These are phyloP conservation scores for Blumeria hordei DNA, from an alignment of 2,329 filamentous ascomycete genomes.

Conservation along the genomic window DNA sequence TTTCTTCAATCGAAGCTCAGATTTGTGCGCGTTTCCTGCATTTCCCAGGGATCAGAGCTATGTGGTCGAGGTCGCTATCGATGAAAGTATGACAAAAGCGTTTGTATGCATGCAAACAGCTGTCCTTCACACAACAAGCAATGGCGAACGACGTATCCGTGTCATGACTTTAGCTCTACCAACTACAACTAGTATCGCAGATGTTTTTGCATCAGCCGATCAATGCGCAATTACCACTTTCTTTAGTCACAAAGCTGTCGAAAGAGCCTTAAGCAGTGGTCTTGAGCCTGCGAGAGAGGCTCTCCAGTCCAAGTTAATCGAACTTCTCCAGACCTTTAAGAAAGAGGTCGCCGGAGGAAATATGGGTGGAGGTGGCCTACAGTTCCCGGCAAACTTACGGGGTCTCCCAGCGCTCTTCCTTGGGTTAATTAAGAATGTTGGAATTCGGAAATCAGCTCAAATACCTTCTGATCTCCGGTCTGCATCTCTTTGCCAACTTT, in stretches of 20 bases:
- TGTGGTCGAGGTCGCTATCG: conserved; percentile 93
- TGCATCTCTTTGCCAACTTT: conserved; percentile 79
- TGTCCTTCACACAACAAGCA: conserved; percentile 91
- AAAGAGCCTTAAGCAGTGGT: conserved; percentile 62
- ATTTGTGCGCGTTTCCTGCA: conserved; percentile 91
- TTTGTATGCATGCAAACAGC: conserved; percentile 85
- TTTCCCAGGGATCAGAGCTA: conserved; percentile 96
- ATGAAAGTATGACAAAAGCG: conserved; percentile 78
- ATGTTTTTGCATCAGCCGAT: conserved; percentile 85
- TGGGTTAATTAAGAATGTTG: conserved; percentile 87
- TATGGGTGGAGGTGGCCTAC: conserved; percentile 74
- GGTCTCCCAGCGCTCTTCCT: conserved; percentile 78
- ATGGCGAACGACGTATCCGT: conserved; percentile 82
- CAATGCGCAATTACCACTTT: conserved; percentile 82
- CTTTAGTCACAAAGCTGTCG: conserved; percentile 94
- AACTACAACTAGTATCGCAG: conserved; percentile 72
- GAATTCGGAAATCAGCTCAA: conserved; percentile 74
- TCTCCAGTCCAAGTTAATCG: conserved; percentile 72
- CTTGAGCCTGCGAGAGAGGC: conserved; percentile 80
- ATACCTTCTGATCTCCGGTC: conserved; percentile 87
- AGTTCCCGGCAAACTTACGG: conserved; percentile 81
- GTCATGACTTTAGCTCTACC: conserved; percentile 85
- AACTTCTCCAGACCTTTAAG: conserved; percentile 83
- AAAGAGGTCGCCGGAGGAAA: conserved; percentile 92
- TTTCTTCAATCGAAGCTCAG: conserved; percentile 96